A percentile compares a stretch with the other conserved stretches of the same genome.
phyloP scores from a whole-genome alignment of 2,329 filamentous ascomycete genomes.

The Lachnellula subtilissima region DNA sequence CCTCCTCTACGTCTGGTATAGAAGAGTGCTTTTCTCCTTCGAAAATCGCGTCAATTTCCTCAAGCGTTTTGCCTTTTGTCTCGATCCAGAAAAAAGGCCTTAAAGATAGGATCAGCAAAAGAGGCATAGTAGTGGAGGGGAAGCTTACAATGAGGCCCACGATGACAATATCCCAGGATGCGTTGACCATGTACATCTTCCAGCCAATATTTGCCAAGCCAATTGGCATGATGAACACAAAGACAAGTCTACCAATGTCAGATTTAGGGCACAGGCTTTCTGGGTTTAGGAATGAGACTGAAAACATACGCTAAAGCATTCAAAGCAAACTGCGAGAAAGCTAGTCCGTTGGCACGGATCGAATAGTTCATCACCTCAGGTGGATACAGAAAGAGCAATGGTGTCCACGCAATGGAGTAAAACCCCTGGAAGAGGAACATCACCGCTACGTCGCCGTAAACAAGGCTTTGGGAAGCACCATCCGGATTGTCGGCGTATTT shows the following conservation, averaged over 20 bases:
- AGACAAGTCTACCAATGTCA: constrained; percentile 31
- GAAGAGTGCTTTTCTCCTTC: constrained; percentile 30
- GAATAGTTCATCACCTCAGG: constrained; percentile 46
- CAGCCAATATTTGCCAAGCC: constrained; percentile 40
- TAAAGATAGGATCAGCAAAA: background rate
- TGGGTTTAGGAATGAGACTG: background rate
- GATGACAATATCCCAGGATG: constrained; percentile 14
- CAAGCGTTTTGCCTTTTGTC: constrained; percentile 35
- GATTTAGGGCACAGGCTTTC: background rate
- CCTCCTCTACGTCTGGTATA: constrained; percentile 16
- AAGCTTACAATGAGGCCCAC: constrained; percentile 21
- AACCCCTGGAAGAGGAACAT: constrained; percentile 50
- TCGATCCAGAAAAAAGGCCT: constrained; percentile 33
- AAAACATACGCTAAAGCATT: constrained; percentile 27
- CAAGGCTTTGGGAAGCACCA: constrained; percentile 16
- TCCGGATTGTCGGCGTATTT: constrained; percentile 15
- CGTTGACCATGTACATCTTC: constrained; percentile 45
- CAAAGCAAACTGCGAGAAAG: constrained; percentile 32
- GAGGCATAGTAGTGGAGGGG: background rate
- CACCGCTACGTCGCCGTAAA: constrained; percentile 42
- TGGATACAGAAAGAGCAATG: constrained; percentile 43
- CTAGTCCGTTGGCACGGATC: constrained; percentile 44
- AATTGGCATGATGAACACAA: constrained; percentile 40
- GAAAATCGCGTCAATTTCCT: constrained; percentile 37
- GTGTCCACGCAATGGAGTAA: constrained; percentile 46